phyloP scores from a whole-genome alignment of 2,329 filamentous ascomycete species.

The Calonectria pteridis region DNA sequence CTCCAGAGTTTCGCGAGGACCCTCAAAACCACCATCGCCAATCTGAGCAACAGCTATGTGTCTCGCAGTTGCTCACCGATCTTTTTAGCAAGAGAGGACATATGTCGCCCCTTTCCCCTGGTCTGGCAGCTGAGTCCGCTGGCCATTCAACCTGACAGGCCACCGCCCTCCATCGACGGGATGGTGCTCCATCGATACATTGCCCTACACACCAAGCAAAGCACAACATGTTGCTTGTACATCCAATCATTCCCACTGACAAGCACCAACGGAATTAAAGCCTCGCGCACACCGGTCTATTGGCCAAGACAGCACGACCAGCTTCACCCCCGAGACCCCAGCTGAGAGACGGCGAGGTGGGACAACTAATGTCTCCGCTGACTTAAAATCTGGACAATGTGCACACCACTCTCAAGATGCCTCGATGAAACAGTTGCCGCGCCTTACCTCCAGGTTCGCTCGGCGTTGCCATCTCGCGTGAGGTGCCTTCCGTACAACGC shows the following conservation, averaged over 20 bases:
- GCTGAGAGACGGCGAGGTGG: conserved; percentile 28
- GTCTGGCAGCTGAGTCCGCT: background rate
- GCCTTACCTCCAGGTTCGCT: background rate
- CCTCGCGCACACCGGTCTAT: conserved; percentile 10
- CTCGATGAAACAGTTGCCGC: conserved; percentile 18
- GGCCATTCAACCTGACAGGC: background rate
- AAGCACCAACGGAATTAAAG: conserved; percentile 11
- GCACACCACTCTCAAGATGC: conserved; percentile 17
- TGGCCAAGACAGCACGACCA: conserved; percentile 5
- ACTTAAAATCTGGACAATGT: conserved; percentile 28
- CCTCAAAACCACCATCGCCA: conserved; percentile 13
- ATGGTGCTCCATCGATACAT: background rate
- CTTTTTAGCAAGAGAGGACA: conserved; percentile 10
- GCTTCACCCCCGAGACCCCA: conserved; percentile 25
- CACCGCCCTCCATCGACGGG: background rate
- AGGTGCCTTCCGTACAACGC: conserved; percentile 6
- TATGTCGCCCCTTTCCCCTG: background rate
- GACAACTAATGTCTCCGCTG: conserved; percentile 35
- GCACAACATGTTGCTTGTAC: background rate
- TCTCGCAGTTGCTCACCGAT: conserved; percentile 25
- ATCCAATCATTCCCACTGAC: conserved; percentile 7
- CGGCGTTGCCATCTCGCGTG: conserved; percentile 2
- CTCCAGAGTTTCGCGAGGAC: conserved; percentile 30
- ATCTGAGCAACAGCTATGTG: conserved; percentile 12
- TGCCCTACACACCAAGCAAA: background rate